A percentile compares a stretch with the other conserved stretches of the same genome.
Conservation (phyloP, 2,329 filamentous ascomycete genomes). For the Saccharata proteae region DNA sequence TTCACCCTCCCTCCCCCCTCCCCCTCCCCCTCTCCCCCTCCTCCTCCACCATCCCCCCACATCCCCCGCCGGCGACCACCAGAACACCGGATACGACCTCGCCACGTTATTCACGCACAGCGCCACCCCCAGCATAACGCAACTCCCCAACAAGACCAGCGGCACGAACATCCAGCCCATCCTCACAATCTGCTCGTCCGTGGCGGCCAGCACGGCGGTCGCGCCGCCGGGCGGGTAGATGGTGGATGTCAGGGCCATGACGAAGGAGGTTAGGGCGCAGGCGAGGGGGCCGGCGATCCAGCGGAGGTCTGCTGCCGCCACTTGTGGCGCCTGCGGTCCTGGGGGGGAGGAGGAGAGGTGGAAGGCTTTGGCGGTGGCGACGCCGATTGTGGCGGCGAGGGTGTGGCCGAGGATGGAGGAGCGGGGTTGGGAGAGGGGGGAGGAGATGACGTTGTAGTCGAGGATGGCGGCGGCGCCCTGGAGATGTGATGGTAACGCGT, state of each 20-base stretch:
- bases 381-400: slow-evolving; percentile 32
- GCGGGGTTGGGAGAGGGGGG: slow-evolving; percentile 36
- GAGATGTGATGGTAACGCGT: background rate
- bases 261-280: slow-evolving; percentile 30
- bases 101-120: slow-evolving; percentile 35
- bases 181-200: slow-evolving; percentile 24
- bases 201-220: slow-evolving; percentile 34
- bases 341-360: slow-evolving; percentile 24
- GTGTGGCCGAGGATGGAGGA: slow-evolving; percentile 34
- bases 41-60: slow-evolving; percentile 12
- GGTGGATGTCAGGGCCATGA: slow-evolving; percentile 36
- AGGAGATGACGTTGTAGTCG: slow-evolving; percentile 35
- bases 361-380: slow-evolving; percentile 34
- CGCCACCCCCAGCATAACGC: slow-evolving; percentile 31
- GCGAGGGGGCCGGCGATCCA: slow-evolving; percentile 35
- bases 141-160: slow-evolving; percentile 29
- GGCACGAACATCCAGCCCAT: slow-evolving; percentile 36
- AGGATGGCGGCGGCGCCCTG: slow-evolving; percentile 36
- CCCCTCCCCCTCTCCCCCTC: slow-evolving; percentile 6
- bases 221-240: slow-evolving; percentile 40
- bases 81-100: slow-evolving; percentile 35
- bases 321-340: too few relatives aligned
- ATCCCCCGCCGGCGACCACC: slow-evolving; percentile 34
- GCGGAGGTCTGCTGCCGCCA: slow-evolving; percentile 23
- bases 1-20: slow-evolving; percentile 8